phyloP scores from a whole-genome alignment of 192 early-diverging fungal genomes.

The Rhizophagus prolifer region DNA sequence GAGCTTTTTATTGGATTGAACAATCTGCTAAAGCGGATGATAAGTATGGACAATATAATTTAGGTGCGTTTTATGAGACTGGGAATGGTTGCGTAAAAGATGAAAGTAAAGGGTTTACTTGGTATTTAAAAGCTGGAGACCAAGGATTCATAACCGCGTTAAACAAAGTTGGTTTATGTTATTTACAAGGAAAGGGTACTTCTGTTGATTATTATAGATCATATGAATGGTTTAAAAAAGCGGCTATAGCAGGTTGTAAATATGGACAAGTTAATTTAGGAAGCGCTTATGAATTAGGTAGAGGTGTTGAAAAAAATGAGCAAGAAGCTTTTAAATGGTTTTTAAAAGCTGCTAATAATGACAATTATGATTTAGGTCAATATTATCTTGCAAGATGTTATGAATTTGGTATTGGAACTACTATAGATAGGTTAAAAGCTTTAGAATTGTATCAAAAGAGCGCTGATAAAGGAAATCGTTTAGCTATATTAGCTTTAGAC shows the following conservation, averaged over 20 bases:
- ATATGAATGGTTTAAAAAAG: not conserved
- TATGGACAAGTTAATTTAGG: not conserved
- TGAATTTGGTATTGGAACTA: constrained; percentile 66
- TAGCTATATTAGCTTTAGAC: not conserved
- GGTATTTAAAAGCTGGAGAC: not conserved
- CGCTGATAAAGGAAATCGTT: not conserved
- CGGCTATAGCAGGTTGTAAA: not conserved
- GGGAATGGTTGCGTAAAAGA: constrained; percentile 53
- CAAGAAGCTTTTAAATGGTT: not conserved
- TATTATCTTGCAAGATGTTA: constrained; percentile 65
- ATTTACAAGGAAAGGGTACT: not conserved
- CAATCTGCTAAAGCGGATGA: constrained; percentile 69
- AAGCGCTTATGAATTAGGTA: not conserved
- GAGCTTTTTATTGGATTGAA: constrained; percentile 64
- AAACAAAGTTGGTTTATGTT: not conserved
- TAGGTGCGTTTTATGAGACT: constrained; percentile 80
- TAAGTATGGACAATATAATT: constrained; percentile 74
- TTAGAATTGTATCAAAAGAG: not conserved
- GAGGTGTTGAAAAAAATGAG: not conserved
- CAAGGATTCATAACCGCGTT: not conserved
- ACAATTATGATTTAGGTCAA: constrained; percentile 34
- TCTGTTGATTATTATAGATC: not conserved
- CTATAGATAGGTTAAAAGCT: not conserved
- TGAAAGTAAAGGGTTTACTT: not conserved
- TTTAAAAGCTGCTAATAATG: not conserved